These are phyloP conservation scores for Phytophthora hibernalis DNA, from an alignment of 352 stramenopile species.

Conservation along the genomic window DNA sequence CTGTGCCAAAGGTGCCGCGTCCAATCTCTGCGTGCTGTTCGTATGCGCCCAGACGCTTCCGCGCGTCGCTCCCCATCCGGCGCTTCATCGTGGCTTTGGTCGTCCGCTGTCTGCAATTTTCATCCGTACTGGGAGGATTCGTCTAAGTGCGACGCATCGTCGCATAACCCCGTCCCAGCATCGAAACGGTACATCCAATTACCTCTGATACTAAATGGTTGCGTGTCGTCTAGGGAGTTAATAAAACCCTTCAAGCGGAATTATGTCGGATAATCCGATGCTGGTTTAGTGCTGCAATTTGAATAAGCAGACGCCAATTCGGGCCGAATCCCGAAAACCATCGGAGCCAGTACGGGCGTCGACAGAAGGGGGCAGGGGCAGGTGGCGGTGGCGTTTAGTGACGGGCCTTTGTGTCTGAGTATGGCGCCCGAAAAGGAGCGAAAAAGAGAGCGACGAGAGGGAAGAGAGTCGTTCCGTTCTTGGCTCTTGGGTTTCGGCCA, in stretches of 20 bases:
- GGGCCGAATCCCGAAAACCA: background rate
- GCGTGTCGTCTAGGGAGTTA: too few relatives aligned
- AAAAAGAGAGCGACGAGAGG: constrained; percentile 20
- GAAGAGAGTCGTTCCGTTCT: constrained; percentile 17
- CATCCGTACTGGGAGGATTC: background rate
- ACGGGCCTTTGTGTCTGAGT: constrained; percentile 27
- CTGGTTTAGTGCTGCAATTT: too few relatives aligned
- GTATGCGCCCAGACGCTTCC: constrained; percentile 71
- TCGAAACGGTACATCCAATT: background rate
- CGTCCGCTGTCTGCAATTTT: background rate
- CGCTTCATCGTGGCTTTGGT: constrained; percentile 38
- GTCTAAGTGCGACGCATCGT: background rate
- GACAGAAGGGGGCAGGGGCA: constrained; percentile 12
- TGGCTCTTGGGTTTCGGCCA: constrained; percentile 6
- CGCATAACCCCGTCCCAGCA: background rate
- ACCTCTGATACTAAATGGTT: background rate
- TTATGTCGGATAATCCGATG: too few relatives aligned
- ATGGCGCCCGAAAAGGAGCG: constrained; percentile 30
- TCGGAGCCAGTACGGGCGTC: constrained; percentile 2
- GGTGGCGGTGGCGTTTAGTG: constrained; percentile 27
- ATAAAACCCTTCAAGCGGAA: too few relatives aligned
- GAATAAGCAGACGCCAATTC: too few relatives aligned
- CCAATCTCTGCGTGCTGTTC: constrained; percentile 81
- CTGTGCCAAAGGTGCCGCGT: constrained; percentile 79
- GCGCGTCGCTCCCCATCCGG: constrained; percentile 33